Base-by-base conservation (phyloP, 768 basidiomycete species). In the Rhizopogon salebrosus region DNA sequence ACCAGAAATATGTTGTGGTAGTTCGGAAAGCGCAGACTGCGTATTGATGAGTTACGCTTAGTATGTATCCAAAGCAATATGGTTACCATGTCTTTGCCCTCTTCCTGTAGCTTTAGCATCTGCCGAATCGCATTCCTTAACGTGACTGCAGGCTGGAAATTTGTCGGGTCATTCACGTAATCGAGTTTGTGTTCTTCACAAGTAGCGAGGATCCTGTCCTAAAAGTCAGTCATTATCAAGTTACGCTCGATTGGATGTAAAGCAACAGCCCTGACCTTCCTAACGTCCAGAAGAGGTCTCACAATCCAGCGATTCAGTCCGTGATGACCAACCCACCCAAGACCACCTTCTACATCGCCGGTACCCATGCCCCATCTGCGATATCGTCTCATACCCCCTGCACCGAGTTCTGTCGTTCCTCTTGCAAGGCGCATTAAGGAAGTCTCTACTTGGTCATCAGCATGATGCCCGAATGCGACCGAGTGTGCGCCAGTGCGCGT, bases 361-460 rank as follows among this genome's bases (percentile, higher is more conserved):
- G 63, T 49, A 5, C 88, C 87, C 91, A 93, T 93, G 1, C 91
- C 91, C 83, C 83, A 90, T 41, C 89, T 75, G 10, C 91, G 77
- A 42, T 75, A 70, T 1, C 70, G 70, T 37, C 77, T 74, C 86
- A 92, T 92, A 3, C 85, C 90, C 10, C 78, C 78, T 1, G 83
- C 77, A 0, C 86, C 87, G 14, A 78, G 51, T 39, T 68, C 62
- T 2, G 80, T 75, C 5, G 83, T 84, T 0, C 85, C 83, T 55
- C 68, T 76, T 5, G 80, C 74, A 14, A 86, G 63, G 5, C 91
- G 80, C 75, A 91, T 82, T 48, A 93, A 68, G 27, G 82, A 76
- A 0, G 91, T 93, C 64, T 93, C 91, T 9, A 92, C 77, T 63
- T 92, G 89, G 62, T 93, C 91, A 62, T 93, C 89, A 3, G 78